These are phyloP conservation scores for Paracorniculantispora psalliotae DNA, from an alignment of 2,329 filamentous ascomycete species.

Conservation along the genomic window DNA sequence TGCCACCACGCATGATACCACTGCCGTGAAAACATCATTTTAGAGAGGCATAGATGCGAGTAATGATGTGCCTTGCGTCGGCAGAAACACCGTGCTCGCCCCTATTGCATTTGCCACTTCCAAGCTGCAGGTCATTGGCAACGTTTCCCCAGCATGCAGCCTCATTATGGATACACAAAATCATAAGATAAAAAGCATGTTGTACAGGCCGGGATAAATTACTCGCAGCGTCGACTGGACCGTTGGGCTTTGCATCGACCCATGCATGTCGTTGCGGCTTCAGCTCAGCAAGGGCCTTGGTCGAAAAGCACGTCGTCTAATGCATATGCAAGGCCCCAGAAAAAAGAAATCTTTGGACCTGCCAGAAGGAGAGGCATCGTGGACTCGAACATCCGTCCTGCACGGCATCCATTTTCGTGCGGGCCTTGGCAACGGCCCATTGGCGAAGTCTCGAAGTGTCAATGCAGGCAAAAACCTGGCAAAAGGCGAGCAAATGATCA, in stretches of 20 bases:
- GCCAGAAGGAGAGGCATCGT: neutral
- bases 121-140: neutral
- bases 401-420: neutral
- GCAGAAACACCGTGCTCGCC: neutral
- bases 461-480: neutral
- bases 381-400: neutral
- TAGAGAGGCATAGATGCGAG: no score
- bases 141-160: neutral
- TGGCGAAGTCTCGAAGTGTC: neutral
- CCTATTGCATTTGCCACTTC: no score
- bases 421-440: neutral
- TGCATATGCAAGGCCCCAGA: neutral
- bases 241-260: neutral
- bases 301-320: neutral
- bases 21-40: no score
- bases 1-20: no score
- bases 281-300: neutral
- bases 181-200: neutral
- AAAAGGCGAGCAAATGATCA: neutral
- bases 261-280: neutral
- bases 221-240: no score
- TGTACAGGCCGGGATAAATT: neutral
- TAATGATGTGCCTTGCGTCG: neutral
- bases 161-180: neutral
- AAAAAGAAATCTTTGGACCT: neutral